These are phyloP conservation scores for Spathaspora boniae DNA, from an alignment of 805 yeast species.

Conservation along the genomic window DNA sequence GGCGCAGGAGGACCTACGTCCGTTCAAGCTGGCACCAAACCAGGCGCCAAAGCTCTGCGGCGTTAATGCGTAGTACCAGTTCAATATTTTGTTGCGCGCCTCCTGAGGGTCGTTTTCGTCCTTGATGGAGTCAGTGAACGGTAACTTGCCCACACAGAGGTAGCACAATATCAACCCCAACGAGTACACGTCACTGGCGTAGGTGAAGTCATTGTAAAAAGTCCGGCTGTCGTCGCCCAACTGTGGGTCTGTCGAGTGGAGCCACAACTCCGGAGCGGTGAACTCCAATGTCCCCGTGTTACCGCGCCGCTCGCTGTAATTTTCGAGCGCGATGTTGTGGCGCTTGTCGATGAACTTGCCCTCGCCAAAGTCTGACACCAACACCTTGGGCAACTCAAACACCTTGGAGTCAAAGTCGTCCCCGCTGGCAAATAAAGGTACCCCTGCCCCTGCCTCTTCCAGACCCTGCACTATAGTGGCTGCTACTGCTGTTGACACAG, in stretches of 20 bases:
- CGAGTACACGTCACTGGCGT: slow-evolving; percentile 75
- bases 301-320: slow-evolving; percentile 56
- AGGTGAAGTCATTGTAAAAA: slow-evolving; percentile 53
- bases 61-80: slow-evolving; percentile 27
- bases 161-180: slow-evolving; percentile 80
- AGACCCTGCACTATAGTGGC: too few species aligned
- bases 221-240: slow-evolving; percentile 31
- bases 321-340: slow-evolving; percentile 10
- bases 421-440: neutral
- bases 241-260: slow-evolving; percentile 20
- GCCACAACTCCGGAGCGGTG: slow-evolving; percentile 79
- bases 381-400: slow-evolving; percentile 54
- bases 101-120: slow-evolving; percentile 27
- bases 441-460: neutral
- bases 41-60: slow-evolving; percentile 20
- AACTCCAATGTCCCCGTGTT: slow-evolving; percentile 86
- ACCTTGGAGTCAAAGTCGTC: slow-evolving; percentile 16
- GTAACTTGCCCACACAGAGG: slow-evolving; percentile 67
- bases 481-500: too few species aligned
- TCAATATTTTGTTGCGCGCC: slow-evolving; percentile 21
- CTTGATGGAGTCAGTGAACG: slow-evolving; percentile 36
- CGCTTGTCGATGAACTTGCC: slow-evolving; percentile 68
- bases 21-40: slow-evolving; percentile 16
- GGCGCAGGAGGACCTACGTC: slow-evolving; percentile 2
- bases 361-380: slow-evolving; percentile 89